Conservation (phyloP, 257 asterid species). For the Fraxinus quadrangulata region DNA sequence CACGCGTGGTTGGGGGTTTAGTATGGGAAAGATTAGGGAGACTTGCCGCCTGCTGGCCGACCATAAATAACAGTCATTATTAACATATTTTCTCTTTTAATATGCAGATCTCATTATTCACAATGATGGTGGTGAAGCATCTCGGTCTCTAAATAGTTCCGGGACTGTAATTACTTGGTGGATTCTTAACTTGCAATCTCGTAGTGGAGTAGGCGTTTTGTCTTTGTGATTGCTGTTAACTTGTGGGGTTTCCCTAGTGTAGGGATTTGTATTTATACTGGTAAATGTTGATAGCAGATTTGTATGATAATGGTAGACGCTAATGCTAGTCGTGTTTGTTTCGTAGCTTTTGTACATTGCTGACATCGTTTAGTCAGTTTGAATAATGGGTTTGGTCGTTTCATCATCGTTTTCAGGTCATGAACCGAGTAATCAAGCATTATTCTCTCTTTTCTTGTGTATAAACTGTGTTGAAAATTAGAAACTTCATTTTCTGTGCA, state of each 20-base stretch:
- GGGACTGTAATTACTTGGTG: conserved; percentile 18
- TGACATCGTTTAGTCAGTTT: conserved; percentile 26
- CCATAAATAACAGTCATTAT: background rate
- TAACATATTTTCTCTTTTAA: background rate
- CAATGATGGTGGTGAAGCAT: conserved; percentile 20
- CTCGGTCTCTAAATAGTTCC: conserved; percentile 1
- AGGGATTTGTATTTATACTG: conserved; percentile 27
- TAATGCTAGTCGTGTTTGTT: conserved; percentile 14
- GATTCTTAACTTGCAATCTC: conserved; percentile 13
- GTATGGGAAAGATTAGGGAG: background rate
- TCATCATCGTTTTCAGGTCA: conserved; percentile 8
- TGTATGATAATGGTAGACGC: conserved; percentile 23
- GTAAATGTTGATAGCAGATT: conserved; percentile 23
- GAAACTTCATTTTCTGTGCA: background rate
- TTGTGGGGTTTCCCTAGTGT: background rate
- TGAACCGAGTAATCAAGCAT: background rate
- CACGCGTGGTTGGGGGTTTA: background rate
- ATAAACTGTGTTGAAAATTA: conserved; percentile 9
- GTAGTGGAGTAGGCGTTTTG: conserved; percentile 13
- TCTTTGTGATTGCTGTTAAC: background rate
- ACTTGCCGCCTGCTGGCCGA: background rate
- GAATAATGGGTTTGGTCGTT: conserved; percentile 11
- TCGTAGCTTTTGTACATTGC: conserved; percentile 24
- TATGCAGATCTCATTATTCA: conserved; percentile 35
- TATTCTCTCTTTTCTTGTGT: background rate